A percentile compares a stretch with the other conserved stretches of the same genome.
Conservation (phyloP, 2,329 filamentous ascomycete species). For the Pestalotiopsis fici region DNA sequence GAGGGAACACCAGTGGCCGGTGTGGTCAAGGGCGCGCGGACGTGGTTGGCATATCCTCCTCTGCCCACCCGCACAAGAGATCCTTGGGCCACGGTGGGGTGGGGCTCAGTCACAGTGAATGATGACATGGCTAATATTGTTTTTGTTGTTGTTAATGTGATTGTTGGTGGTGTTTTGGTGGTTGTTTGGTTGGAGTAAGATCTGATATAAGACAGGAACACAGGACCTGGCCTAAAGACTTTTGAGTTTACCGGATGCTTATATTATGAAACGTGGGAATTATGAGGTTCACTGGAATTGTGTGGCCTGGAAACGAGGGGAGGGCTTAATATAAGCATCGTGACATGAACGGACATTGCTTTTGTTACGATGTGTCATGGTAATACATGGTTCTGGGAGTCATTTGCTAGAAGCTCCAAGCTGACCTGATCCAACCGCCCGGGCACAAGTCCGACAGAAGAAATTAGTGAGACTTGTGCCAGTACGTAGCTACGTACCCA, state of each 20-base stretch:
- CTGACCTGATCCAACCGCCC: not conserved
- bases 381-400: not conserved
- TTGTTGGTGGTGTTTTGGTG: not conserved
- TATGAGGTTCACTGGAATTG: not conserved
- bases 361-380: constrained; percentile 9
- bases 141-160: not conserved
- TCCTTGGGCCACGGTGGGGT: constrained; percentile 47
- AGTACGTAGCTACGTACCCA: constrained; percentile 9
- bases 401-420: constrained; percentile 1
- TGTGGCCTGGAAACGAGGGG: not conserved
- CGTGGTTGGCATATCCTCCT: constrained; percentile 58
- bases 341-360: constrained; percentile 1
- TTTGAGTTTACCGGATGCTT: constrained; percentile 13
- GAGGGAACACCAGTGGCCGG: constrained; percentile 45
- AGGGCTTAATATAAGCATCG: constrained; percentile 11
- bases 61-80: constrained; percentile 54
- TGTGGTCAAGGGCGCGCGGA: constrained; percentile 45
- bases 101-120: constrained; percentile 49
- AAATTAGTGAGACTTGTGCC: not conserved
- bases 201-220: constrained; percentile 1
- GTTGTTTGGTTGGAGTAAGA: not conserved
- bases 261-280: not conserved
- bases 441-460: not conserved
- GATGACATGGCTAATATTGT: constrained; percentile 34
- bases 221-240: not conserved